These are phyloP conservation scores for Apiotrichum montevideense DNA, from an alignment of 1,284 basidiomycete genomes.

Conservation along the genomic window DNA sequence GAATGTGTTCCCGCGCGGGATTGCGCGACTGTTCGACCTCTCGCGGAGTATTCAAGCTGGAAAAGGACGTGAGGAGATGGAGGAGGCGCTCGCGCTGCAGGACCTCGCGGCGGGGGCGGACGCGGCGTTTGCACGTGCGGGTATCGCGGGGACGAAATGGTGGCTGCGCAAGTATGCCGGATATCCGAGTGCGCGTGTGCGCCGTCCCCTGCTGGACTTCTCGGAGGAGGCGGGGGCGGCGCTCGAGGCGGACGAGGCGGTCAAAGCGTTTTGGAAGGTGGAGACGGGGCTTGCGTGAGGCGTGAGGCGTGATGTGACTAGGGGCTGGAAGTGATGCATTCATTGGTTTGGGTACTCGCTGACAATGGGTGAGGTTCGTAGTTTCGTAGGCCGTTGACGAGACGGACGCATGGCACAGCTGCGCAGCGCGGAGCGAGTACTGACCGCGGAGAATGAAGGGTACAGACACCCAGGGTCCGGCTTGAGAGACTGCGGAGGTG, in stretches of 20 bases:
- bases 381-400: too few relatives aligned
- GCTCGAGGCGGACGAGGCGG: slow-evolving; percentile 65
- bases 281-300: slow-evolving; percentile 55
- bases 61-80: slow-evolving; percentile 48
- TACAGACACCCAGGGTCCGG: too few relatives aligned
- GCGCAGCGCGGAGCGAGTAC: too few relatives aligned
- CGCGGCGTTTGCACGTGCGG: slow-evolving; percentile 67
- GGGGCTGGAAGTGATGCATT: too few relatives aligned
- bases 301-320: too few relatives aligned
- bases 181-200: slow-evolving; percentile 59
- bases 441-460: too few relatives aligned
- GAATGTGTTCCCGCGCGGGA: slow-evolving; percentile 64
- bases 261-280: slow-evolving; percentile 58
- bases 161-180: slow-evolving; percentile 63
- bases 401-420: too few relatives aligned
- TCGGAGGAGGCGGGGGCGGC: slow-evolving; percentile 53
- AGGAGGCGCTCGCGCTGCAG: slow-evolving; percentile 64
- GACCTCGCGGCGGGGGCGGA: slow-evolving; percentile 73
- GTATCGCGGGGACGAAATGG: slow-evolving; percentile 76
- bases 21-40: slow-evolving; percentile 60
- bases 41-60: slow-evolving; percentile 26
- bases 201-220: slow-evolving; percentile 67
- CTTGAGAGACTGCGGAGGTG: too few relatives aligned
- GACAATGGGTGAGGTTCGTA: too few relatives aligned
- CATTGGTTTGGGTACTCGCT: too few relatives aligned